A percentile compares a stretch with the other conserved stretches of the same genome.
Conservation (phyloP, 495 filamentous ascomycete genomes). For the Hyphodiscus hymeniophilus region DNA sequence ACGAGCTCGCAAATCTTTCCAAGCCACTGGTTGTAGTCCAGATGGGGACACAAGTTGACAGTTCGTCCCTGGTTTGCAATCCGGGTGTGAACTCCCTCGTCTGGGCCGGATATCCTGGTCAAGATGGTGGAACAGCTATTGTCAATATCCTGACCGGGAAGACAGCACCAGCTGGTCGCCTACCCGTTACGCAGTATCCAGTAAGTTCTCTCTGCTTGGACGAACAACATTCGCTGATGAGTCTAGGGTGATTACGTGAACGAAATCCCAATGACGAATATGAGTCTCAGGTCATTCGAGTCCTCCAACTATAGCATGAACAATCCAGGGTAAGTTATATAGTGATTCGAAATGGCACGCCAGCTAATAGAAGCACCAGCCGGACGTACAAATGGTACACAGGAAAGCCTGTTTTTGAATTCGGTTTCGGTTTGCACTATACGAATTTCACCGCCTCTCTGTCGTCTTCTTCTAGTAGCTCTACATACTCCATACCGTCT, state of each 20-base stretch:
- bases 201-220: slow-evolving; percentile 6
- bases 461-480: slow-evolving; percentile 10
- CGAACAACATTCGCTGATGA: neutral
- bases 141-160: slow-evolving; percentile 39
- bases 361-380: slow-evolving; percentile 28
- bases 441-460: slow-evolving; percentile 36
- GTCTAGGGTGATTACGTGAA: slow-evolving; percentile 33
- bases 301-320: slow-evolving; percentile 10
- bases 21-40: slow-evolving; percentile 52
- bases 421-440: slow-evolving; percentile 49
- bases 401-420: slow-evolving; percentile 42
- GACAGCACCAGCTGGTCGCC: slow-evolving; percentile 45
- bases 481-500: slow-evolving; percentile 13
- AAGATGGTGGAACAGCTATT: slow-evolving; percentile 50
- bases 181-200: slow-evolving; percentile 51
- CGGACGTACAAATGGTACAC: slow-evolving; percentile 59
- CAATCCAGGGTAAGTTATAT: slow-evolving; percentile 21
- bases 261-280: slow-evolving; percentile 47
- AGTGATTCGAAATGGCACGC: neutral
- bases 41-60: slow-evolving; percentile 39
- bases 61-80: slow-evolving; percentile 35
- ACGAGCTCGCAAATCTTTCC: slow-evolving; percentile 35
- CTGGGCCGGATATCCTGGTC: slow-evolving; percentile 53
- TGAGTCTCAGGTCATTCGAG: slow-evolving; percentile 41
- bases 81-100: slow-evolving; percentile 54